Conservation (phyloP, 805 yeast species). For the Starmerella tilneyi region DNA sequence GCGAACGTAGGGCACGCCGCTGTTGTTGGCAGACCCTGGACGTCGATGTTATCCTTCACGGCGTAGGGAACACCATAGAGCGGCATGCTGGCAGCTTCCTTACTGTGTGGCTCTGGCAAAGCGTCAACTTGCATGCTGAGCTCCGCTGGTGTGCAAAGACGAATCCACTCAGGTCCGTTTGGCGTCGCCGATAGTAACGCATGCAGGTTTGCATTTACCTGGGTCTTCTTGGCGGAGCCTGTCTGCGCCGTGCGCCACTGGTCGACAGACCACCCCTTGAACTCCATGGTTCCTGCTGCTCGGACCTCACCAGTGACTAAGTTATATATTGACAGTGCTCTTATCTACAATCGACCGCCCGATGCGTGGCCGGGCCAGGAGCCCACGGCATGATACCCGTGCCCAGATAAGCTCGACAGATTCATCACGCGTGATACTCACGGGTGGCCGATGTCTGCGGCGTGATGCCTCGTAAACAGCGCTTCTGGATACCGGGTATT, state of each 20-base stretch:
- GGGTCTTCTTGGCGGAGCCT: constrained; percentile 1
- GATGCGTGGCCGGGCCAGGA: background rate
- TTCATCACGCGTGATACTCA: background rate
- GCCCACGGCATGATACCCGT: constrained; percentile 1
- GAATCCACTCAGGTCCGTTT: constrained; percentile 69
- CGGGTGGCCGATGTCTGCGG: background rate
- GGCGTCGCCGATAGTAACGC: constrained; percentile 3
- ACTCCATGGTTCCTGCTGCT: constrained; percentile 9
- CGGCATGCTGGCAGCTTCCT: constrained; percentile 33
- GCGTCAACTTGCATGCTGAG: constrained; percentile 68
- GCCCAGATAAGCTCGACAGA: constrained; percentile 1
- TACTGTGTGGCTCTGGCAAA: constrained; percentile 29
- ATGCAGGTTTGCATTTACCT: constrained; percentile 10
- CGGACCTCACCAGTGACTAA: constrained; percentile 5
- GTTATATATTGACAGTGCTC: background rate
- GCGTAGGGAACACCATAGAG: constrained; percentile 94
- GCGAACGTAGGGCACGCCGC: constrained; percentile 89
- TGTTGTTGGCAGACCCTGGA: constrained; percentile 67
- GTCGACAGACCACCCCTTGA: constrained; percentile 17
- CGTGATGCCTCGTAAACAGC: background rate
- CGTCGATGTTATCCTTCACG: constrained; percentile 91
- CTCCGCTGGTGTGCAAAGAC: constrained; percentile 54
- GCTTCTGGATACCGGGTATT: too few relatives aligned
- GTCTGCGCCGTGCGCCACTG: constrained; percentile 18
- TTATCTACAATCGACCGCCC: background rate